Evolutionary conservation across 2,329 filamentous ascomycete species (phyloP).

Genomic region (Lasiodiplodia sp.): DNA sequence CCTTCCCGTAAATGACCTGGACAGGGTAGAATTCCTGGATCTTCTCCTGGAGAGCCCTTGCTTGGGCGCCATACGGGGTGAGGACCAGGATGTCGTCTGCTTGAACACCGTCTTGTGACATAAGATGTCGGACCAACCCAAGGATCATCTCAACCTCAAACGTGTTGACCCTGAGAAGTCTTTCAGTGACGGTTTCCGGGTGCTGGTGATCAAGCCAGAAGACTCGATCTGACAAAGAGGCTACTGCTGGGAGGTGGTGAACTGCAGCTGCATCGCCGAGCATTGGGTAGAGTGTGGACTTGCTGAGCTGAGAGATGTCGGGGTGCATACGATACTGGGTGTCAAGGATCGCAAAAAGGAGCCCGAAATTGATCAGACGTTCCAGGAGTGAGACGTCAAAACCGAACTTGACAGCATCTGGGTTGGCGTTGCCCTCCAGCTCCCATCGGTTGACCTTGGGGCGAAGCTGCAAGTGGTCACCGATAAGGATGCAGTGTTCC

Average conservation of each 20-base stretch:
- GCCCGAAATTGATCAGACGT: constrained; percentile 52
- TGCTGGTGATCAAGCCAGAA: constrained; percentile 69
- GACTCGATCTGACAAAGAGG: constrained; percentile 61
- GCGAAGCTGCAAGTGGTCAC: constrained; percentile 68
- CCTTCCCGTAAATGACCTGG: constrained; percentile 64
- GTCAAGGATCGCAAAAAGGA: neutral
- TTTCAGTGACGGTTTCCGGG: neutral
- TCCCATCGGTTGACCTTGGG: constrained; percentile 63
- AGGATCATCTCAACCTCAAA: constrained; percentile 70
- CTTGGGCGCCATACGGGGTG: constrained; percentile 61
- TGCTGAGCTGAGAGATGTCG: constrained; percentile 64
- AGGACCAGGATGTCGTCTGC: constrained; percentile 71
- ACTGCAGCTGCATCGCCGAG: constrained; percentile 60
- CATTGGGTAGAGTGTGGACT: constrained; percentile 63
- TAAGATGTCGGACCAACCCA: constrained; percentile 69
- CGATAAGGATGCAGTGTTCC: constrained; percentile 69
- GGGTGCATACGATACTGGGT: constrained; percentile 72
- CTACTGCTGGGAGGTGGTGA: constrained; percentile 54
- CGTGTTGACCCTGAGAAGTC: constrained; percentile 60
- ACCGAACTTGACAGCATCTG: constrained; percentile 56
- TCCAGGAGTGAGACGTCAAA: constrained; percentile 70
- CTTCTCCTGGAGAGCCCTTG: constrained; percentile 57
- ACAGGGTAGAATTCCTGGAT: constrained; percentile 64
- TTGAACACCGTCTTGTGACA: constrained; percentile 68
- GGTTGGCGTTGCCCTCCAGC: constrained; percentile 60